Conservation (phyloP, 1,284 basidiomycete genomes). For the Exsudoporus floridanus region DNA sequence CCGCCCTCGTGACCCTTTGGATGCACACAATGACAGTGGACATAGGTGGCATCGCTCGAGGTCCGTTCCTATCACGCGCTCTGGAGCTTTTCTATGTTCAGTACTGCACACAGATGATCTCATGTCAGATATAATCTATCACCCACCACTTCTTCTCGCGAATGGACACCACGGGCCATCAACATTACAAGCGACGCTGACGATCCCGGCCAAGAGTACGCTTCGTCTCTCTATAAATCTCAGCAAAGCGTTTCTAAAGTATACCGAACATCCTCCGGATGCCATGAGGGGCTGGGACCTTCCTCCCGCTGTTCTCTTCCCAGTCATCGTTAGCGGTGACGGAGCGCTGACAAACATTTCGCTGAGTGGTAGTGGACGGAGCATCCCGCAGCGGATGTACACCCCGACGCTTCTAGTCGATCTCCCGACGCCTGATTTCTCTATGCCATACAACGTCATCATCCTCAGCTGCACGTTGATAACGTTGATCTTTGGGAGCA, state of each 20-base stretch:
- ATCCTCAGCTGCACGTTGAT: conserved; percentile 91
- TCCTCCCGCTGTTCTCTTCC: conserved; percentile 75
- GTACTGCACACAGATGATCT: conserved; percentile 14
- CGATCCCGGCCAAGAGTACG: conserved; percentile 64
- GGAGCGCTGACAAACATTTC: conserved; percentile 6
- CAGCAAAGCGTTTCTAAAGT: conserved; percentile 84
- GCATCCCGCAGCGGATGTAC: conserved; percentile 55
- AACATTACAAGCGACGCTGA: conserved; percentile 65
- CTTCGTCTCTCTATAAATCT: conserved; percentile 74
- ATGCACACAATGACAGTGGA: conserved; percentile 72
- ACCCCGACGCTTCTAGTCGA: conserved; percentile 83
- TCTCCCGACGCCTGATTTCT: conserved; percentile 95
- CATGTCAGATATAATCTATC: conserved; percentile 60
- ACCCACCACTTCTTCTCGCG: conserved; percentile 69
- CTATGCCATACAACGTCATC: conserved; percentile 99
- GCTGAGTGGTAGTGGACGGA: not conserved
- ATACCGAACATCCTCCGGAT: conserved; percentile 95
- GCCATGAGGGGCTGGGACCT: conserved; percentile 94
- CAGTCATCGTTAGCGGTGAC: conserved; percentile 32
- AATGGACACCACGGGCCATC: conserved; percentile 27
- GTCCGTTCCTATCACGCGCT: conserved; percentile 38
- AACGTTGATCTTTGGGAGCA: conserved; percentile 89
- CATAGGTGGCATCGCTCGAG: conserved; percentile 41
- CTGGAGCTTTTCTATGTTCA: not conserved
- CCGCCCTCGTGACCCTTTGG: conserved; percentile 90